A percentile compares a stretch with the other conserved stretches of the same genome.
phyloP scores from a whole-genome alignment of 2,329 filamentous ascomycete genomes.

The Diaporthe sp. region DNA sequence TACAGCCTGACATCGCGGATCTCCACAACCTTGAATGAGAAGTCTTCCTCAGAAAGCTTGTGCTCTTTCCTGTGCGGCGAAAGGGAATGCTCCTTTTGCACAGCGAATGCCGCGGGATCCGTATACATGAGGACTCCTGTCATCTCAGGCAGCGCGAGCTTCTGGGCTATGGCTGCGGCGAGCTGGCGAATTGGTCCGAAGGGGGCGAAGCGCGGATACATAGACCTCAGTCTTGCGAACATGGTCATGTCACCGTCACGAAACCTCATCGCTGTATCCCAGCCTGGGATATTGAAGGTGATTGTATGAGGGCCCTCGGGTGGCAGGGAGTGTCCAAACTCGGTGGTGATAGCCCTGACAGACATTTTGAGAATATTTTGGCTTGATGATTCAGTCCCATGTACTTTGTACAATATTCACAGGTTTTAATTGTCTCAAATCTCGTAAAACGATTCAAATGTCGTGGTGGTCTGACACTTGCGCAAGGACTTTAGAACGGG shows the following conservation, averaged over 20 bases:
- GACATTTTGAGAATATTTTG: background rate
- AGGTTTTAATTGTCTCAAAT: no score
- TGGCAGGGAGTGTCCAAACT: constrained; percentile 61
- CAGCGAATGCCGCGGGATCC: constrained; percentile 47
- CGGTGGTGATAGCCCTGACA: constrained; percentile 47
- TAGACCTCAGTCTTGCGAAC: constrained; percentile 54
- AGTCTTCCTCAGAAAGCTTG: constrained; percentile 51
- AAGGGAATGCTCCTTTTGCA: constrained; percentile 49
- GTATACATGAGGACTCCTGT: constrained; percentile 49
- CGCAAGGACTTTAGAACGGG: background rate
- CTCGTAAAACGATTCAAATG: no score
- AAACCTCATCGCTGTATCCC: constrained; percentile 56
- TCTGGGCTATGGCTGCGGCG: constrained; percentile 52
- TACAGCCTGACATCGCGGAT: constrained; percentile 59
- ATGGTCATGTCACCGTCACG: constrained; percentile 60
- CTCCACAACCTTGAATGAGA: constrained; percentile 58
- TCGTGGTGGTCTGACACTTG: background rate
- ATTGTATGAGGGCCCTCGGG: constrained; percentile 63
- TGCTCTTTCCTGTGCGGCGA: constrained; percentile 54
- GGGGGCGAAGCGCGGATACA: constrained; percentile 64
- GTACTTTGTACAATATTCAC: no score
- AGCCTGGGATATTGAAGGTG: constrained; percentile 61
- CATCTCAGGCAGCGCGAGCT: constrained; percentile 47
- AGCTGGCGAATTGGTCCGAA: constrained; percentile 55
- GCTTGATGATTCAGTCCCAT: background rate